Conservation (phyloP, 495 filamentous ascomycete species). For the Penicillium silybi region DNA sequence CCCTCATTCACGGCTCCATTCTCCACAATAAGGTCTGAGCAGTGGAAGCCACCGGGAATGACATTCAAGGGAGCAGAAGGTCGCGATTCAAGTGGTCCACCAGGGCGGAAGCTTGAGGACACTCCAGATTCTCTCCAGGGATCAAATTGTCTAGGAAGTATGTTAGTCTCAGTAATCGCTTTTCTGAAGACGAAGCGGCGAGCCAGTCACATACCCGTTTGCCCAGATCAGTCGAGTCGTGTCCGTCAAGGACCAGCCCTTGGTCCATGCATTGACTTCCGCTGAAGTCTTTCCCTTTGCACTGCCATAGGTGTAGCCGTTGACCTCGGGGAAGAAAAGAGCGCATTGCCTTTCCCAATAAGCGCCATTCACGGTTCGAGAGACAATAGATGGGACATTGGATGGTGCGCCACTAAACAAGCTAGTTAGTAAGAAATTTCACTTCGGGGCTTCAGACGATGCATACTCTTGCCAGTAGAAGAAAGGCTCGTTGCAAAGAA, state of each 20-base stretch:
- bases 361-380: conserved; percentile 48
- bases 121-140: conserved; percentile 55
- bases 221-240: conserved; percentile 56
- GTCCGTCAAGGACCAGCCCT: conserved; percentile 55
- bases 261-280: conserved; percentile 56
- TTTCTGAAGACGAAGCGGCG: not conserved
- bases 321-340: conserved; percentile 54
- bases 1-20: conserved; percentile 41
- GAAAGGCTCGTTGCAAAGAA: conserved; percentile 65
- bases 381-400: conserved; percentile 44
- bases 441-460: not conserved
- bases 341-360: conserved; percentile 60
- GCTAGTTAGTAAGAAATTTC: not conserved
- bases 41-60: conserved; percentile 54
- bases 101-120: conserved; percentile 48
- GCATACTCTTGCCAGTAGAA: conserved; percentile 56
- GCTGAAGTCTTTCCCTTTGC: conserved; percentile 46
- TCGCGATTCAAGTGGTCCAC: conserved; percentile 47
- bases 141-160: conserved; percentile 45
- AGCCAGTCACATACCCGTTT: conserved; percentile 46
- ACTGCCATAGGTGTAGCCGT: conserved; percentile 48
- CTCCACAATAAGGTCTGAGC: conserved; percentile 44
- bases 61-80: conserved; percentile 44
- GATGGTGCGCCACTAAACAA: conserved; percentile 44
- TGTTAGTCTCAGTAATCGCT: not conserved